phyloP scores from a whole-genome alignment of 208 protist species.

The Crithidia acanthocephali region DNA sequence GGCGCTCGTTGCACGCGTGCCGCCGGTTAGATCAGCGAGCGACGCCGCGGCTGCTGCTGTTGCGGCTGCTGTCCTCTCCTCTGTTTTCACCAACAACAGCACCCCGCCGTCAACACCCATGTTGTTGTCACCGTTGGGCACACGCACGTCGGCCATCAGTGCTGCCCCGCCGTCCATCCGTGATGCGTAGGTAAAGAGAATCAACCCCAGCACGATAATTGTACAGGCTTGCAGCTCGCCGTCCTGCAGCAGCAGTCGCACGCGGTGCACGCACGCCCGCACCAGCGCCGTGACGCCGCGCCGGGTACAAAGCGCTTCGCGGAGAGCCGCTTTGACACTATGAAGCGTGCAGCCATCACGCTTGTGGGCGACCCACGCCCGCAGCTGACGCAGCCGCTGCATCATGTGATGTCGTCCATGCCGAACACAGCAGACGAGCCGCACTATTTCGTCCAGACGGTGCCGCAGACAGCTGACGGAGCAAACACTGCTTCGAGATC shows the following conservation, averaged over 20 bases:
- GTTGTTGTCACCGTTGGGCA: background rate
- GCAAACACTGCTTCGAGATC: background rate
- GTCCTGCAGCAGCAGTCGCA: background rate
- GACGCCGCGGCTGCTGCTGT: no score
- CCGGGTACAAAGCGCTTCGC: background rate
- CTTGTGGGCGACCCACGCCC: background rate
- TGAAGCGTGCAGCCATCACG: background rate
- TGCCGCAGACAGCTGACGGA: background rate
- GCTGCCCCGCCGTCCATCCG: background rate
- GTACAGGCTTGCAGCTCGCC: conserved; percentile 39
- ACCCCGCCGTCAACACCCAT: background rate
- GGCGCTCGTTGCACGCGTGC: no score
- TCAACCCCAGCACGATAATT: conserved; percentile 43
- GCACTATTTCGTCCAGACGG: background rate
- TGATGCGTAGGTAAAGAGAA: conserved; percentile 49
- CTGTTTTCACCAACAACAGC: background rate
- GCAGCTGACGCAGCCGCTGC: background rate
- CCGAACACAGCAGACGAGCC: background rate
- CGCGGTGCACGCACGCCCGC: background rate
- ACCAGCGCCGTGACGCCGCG: background rate
- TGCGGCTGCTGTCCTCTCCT: no score
- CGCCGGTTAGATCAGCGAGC: no score
- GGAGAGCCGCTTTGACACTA: background rate
- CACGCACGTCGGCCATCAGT: background rate
- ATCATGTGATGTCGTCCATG: background rate